Evolutionary conservation across 345 rosid species (phyloP), one percentile per base, ranked within the genome.

Genomic region (Ricinus communis): DNA sequence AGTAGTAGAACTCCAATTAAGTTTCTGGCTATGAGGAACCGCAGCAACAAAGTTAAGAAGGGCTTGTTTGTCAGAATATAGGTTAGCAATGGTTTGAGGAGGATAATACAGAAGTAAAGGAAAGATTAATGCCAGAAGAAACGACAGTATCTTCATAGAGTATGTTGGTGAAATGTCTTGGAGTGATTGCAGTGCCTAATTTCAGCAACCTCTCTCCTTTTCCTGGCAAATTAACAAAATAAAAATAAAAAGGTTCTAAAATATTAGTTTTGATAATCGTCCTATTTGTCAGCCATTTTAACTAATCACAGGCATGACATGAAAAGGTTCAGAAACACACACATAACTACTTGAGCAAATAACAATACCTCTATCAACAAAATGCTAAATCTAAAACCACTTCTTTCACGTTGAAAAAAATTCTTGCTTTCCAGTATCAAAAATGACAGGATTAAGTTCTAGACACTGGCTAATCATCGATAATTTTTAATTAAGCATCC

Each of bases 1-100:
- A 49, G 71, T 79, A 25, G 80, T 66, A 21, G 84, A 59, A 51
- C 82, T 87, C 99, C 99, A 95, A 73, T 92, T 95, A 66, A 92
- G 91, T 65, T 78, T 90, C 66, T 86, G 82, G n/a, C 78, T 74
- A 71, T 92, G 99, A 67, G 89, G 97, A 71, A 95, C 91, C 12
- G 66, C 67, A 31, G 83, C 78, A 21, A 88, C 85, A 71, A 95
- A 95, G 62, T 85, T 78, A 14, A 95, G 93, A 40, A 95, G 91
- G 27, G 99, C 93, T 80, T 83, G 85, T 68, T 77, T 79, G 63
- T 95, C 99, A 8, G 90, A 82, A 0, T 77, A 72, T 8, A 91
- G 60, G 76, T 87, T 93, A 6, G 88, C 86, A 73, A 60, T 41
- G 18, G 69, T 66, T 49, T 63, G 81, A 45, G 84, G 30, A 63